Evolutionary conservation across 192 early-diverging fungal species (phyloP).

Genomic region (Podila minutissima): DNA sequence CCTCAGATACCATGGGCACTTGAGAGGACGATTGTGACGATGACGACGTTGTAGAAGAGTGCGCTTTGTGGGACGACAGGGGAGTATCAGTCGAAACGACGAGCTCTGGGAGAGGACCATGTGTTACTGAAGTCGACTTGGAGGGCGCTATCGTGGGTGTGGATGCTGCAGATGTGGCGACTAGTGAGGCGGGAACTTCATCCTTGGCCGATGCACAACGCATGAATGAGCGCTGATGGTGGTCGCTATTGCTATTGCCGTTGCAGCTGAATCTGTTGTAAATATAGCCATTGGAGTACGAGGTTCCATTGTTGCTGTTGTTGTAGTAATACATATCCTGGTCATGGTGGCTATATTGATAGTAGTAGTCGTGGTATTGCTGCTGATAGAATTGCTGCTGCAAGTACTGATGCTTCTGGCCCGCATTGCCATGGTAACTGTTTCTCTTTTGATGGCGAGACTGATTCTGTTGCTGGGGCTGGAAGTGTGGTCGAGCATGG

Average conservation of each 20-base stretch:
- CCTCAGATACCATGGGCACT: no score
- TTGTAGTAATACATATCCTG: constrained; percentile 4
- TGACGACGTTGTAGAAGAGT: no score
- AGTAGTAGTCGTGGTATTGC: constrained; percentile 3
- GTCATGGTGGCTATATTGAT: constrained; percentile 2
- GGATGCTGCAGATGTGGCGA: no score
- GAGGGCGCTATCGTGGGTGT: no score
- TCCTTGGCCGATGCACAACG: neutral
- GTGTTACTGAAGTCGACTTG: no score
- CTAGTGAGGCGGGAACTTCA: neutral
- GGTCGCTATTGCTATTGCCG: neutral
- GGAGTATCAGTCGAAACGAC: no score
- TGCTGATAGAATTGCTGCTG: constrained; percentile 16
- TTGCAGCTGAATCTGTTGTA: neutral
- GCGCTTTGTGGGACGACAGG: no score
- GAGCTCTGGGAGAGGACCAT: no score
- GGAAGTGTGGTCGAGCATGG: neutral
- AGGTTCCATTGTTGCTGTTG: neutral
- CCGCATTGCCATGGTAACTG: constrained; percentile 8
- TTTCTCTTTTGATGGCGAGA: constrained; percentile 6
- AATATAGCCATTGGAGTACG: neutral
- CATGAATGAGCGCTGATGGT: neutral
- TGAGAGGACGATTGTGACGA: no score
- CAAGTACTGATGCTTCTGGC: constrained; percentile 24
- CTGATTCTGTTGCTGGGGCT: neutral